These are phyloP conservation scores for Coemansia sp. DNA, from an alignment of 192 early-diverging fungal species.

Conservation along the genomic window DNA sequence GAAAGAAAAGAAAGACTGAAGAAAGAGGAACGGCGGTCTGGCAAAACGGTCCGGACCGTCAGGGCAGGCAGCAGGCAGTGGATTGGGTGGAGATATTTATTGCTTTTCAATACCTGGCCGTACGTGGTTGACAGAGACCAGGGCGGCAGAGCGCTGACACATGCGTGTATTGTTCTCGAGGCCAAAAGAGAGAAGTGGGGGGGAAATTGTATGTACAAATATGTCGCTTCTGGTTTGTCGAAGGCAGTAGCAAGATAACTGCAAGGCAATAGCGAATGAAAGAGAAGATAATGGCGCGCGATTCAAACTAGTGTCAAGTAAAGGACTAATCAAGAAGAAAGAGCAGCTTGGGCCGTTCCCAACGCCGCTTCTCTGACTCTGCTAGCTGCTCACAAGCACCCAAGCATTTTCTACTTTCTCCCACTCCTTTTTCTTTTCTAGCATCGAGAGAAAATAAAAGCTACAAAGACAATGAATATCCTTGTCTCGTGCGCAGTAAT, in stretches of 20 bases:
- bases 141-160: slow-evolving; percentile 2
- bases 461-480: slow-evolving; percentile 7
- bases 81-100: not conserved
- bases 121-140: not conserved
- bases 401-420: not conserved
- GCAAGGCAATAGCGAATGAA: not conserved
- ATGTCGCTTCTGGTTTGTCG: not conserved
- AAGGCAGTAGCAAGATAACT: slow-evolving; percentile 1
- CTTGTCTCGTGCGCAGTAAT: slow-evolving; percentile 5
- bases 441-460: not conserved
- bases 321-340: not conserved
- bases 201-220: slow-evolving; percentile 1
- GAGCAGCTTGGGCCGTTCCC: not conserved
- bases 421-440: not conserved
- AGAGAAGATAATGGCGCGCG: not conserved
- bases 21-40: not conserved
- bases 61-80: too few species aligned
- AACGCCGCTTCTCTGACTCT: not conserved
- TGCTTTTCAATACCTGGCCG: not conserved
- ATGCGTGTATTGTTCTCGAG: slow-evolving; percentile 1
- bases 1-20: not conserved
- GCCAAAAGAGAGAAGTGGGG: not conserved
- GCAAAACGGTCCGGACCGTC: not conserved
- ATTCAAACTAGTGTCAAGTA: not conserved
- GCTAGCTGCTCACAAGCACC: not conserved